Conservation (phyloP, 768 basidiomycete species). For the Candolleomyces efflorescens region DNA sequence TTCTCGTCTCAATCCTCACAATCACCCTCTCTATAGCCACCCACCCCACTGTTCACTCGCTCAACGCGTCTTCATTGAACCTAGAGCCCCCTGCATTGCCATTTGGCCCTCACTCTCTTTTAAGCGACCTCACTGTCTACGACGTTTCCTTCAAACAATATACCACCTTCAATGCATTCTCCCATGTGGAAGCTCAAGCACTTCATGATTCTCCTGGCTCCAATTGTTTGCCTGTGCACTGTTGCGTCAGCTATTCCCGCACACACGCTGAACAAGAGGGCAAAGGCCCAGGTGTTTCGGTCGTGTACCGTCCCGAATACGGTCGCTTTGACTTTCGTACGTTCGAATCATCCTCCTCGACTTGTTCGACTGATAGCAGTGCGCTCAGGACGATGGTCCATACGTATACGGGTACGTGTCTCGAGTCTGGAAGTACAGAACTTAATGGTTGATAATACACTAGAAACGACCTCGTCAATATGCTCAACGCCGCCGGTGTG, state of each 20-base stretch:
- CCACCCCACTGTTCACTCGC: too few relatives aligned
- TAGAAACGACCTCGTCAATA: slow-evolving; percentile 28
- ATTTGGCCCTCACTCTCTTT: neutral
- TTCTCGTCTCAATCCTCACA: too few relatives aligned
- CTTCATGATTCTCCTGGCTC: neutral
- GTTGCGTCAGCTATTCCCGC: neutral
- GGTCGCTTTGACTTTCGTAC: slow-evolving; percentile 37
- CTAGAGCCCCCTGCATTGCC: neutral
- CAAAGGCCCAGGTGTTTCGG: slow-evolving; percentile 22
- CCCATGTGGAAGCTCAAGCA: neutral
- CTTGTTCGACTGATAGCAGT: neutral
- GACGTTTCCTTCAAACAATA: neutral
- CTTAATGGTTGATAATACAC: neutral
- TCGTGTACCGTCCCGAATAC: slow-evolving; percentile 33
- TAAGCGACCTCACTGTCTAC: neutral
- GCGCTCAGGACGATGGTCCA: slow-evolving; percentile 31
- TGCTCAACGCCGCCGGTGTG: slow-evolving; percentile 22
- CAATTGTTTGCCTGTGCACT: neutral
- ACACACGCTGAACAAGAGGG: neutral
- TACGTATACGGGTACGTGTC: slow-evolving; percentile 25
- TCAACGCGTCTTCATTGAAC: neutral
- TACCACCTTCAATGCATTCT: neutral
- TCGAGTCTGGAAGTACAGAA: neutral
- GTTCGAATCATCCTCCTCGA: slow-evolving; percentile 9
- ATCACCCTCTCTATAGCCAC: too few relatives aligned